Conservation (phyloP, 306 rosid species). For the peach (Prunus persica) region Prunus_persica_NCBIv2 NC_034013.1:12383501-12384000, state of each 20-base stretch:
- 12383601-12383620: constrained; percentile 50
- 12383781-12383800: constrained; percentile 1
- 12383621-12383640: constrained; percentile 16
- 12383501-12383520: constrained; percentile 59
- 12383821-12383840: background rate
- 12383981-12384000: background rate
- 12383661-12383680: background rate
- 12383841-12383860: background rate
- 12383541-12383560: constrained; percentile 78
- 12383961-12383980: constrained; percentile 3
- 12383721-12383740: background rate
- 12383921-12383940: constrained; percentile 88
- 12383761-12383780: constrained; percentile 11
- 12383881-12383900: constrained; percentile 95
- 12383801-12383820: background rate
- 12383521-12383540: constrained; percentile 94
- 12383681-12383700: background rate
- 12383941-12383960: constrained; percentile 92
- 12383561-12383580: constrained; percentile 91
- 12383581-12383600: constrained; percentile 80
- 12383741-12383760: background rate
- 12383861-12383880: constrained; percentile 58
- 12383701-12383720: background rate
- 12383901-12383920: constrained; percentile 84
- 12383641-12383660: constrained; percentile 3